A percentile compares a stretch with the other conserved stretches of the same genome.
phyloP scores from a whole-genome alignment of 1,139 yeast genomes.

The Diutina sp. region DNA sequence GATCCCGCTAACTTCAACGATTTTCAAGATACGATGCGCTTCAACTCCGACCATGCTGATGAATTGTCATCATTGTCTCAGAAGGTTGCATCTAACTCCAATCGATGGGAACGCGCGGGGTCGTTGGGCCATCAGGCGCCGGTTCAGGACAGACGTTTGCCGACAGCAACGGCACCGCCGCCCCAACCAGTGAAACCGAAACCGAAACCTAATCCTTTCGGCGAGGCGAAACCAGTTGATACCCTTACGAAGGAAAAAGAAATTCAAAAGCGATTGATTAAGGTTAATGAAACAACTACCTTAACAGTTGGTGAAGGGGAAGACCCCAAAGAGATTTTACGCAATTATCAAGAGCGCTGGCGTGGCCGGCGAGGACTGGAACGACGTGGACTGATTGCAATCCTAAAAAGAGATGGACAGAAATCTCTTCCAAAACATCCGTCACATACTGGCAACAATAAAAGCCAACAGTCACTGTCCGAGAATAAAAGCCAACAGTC shows the following conservation, averaged over 20 bases:
- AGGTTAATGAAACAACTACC: constrained; percentile 46
- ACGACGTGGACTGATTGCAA: background rate
- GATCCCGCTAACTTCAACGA: constrained; percentile 37
- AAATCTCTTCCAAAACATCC: background rate
- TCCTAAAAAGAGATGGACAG: background rate
- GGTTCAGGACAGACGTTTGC: background rate
- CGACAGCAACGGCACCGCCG: background rate
- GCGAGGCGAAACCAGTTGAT: constrained; percentile 41
- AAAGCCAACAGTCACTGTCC: background rate
- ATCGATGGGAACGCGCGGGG: background rate
- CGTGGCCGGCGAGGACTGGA: background rate
- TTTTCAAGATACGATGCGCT: constrained; percentile 30
- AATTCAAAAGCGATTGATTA: constrained; percentile 33
- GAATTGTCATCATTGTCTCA: constrained; percentile 8
- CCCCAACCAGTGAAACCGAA: background rate
- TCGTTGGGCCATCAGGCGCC: background rate
- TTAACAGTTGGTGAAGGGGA: constrained; percentile 26
- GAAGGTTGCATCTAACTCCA: background rate
- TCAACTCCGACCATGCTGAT: constrained; percentile 22
- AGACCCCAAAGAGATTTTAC: background rate
- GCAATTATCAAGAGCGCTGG: background rate
- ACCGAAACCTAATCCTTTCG: constrained; percentile 33
- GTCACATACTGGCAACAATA: background rate
- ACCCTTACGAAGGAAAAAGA: constrained; percentile 30
- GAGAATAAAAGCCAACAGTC: too few relatives aligned